Base-by-base conservation (phyloP, 148 eudicot species). In the Chenopodium quinoa region DNA sequence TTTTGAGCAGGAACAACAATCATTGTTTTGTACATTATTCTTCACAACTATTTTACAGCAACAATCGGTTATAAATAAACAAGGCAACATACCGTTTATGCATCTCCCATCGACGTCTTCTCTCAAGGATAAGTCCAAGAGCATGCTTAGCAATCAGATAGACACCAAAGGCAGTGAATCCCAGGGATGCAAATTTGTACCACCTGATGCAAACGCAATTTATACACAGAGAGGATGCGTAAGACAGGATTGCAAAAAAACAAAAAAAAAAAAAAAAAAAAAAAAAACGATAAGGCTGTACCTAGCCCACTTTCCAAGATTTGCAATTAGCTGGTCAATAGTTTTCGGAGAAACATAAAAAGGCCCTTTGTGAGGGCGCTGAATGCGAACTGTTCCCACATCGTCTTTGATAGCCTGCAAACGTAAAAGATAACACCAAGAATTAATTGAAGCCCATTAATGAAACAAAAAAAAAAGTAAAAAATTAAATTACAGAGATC, bases 301-400 rank as follows among this genome's bases (percentile, higher is more conserved):
- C 99, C 98, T 92, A 71, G 99, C 94, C 97, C 97, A 97, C 75
- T 89, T 97, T 71, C 95, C 98, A 79, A 97, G 95, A 86, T 94
- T 92, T 83, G 91, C 90, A 87, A 92, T 91, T 82, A 97, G 95
- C 89, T 97, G 97, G 80, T 97, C 97, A 79, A 97, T 90, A 80
- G 90, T 89, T 83, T 90, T 91, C 46, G 88, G 94, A 81, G 97
- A 86, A 60, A 92, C 95, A 88, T 97, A 97, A 90, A 94, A 94
- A 52, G 98, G 99, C 83, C 98, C 99, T 87, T 89, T 91, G 82
- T 87, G 89, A 71, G 99, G 99, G 78, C 90, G 86, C 81, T 97
- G 99, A 83, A 97, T 87, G 46, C 97, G 94, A 70, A 97, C 75
- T 13, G 95, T 87, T 71, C 99, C 99, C 22, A 91, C 86, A 81